These are phyloP conservation scores for Meira nashicola DNA, from an alignment of 1,284 basidiomycete genomes.

Conservation along the genomic window DNA sequence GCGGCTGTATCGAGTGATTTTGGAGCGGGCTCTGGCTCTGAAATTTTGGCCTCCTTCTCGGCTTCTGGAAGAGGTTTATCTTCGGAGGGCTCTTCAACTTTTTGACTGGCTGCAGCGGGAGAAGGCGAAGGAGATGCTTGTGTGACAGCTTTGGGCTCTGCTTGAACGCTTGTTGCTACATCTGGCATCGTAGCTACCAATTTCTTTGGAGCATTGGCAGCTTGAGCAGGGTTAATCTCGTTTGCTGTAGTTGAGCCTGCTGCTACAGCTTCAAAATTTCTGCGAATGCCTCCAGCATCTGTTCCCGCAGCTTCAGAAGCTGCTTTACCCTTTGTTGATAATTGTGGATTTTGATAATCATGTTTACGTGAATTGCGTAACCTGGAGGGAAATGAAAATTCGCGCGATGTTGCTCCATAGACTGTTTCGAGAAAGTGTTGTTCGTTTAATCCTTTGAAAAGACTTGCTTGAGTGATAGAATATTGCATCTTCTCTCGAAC, in stretches of 20 bases:
- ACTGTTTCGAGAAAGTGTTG: conserved; percentile 43
- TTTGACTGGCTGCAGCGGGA: neutral
- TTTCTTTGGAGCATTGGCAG: neutral
- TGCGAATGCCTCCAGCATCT: conserved; percentile 31
- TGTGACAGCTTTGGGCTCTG: neutral
- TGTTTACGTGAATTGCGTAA: conserved; percentile 42
- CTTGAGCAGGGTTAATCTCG: neutral
- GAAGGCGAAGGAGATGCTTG: neutral
- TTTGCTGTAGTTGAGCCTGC: neutral
- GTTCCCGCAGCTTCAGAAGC: conserved; percentile 41
- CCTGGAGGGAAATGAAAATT: conserved; percentile 38
- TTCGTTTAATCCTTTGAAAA: conserved; percentile 33
- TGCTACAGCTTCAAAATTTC: conserved; percentile 27
- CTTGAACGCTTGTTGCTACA: neutral
- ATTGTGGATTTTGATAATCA: conserved; percentile 48
- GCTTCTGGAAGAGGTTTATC: too few species aligned
- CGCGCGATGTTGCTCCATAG: conserved; percentile 30
- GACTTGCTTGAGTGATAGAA: conserved; percentile 31
- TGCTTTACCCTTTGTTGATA: conserved; percentile 26
- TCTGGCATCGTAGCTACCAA: neutral
- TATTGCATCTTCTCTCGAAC: conserved; percentile 47
- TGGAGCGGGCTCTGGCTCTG: too few species aligned
- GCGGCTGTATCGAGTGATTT: too few species aligned
- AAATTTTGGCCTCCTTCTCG: too few species aligned
- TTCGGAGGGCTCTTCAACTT: too few species aligned